Conservation (phyloP, 2,329 filamentous ascomycete genomes). For the Iodosphaeria phyllophila region DNA sequence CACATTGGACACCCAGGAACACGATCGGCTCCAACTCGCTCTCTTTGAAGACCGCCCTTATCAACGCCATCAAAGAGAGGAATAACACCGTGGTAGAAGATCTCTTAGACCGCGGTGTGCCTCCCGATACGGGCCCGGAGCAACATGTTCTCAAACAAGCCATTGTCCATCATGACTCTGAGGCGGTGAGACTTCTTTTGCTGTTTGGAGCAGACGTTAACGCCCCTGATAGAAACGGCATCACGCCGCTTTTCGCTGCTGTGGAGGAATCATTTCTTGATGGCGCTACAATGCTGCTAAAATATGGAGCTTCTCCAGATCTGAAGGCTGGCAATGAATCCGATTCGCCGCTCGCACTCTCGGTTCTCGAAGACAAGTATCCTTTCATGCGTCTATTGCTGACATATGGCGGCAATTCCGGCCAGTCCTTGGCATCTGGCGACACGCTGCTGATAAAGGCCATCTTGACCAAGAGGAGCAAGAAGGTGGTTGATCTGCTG, state of each 20-base stretch:
- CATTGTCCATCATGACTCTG: slow-evolving; percentile 27
- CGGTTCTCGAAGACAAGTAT: slow-evolving; percentile 30
- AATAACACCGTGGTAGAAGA: slow-evolving; percentile 38
- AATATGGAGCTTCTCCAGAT: slow-evolving; percentile 44
- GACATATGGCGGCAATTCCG: slow-evolving; percentile 39
- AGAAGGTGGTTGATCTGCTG: slow-evolving; percentile 35
- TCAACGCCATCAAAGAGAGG: slow-evolving; percentile 33
- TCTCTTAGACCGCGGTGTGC: slow-evolving; percentile 36
- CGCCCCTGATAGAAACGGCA: slow-evolving; percentile 23
- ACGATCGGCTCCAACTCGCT: slow-evolving; percentile 20
- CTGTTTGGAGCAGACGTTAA: slow-evolving; percentile 40
- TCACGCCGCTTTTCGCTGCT: slow-evolving; percentile 30
- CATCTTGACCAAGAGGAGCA: slow-evolving; percentile 38
- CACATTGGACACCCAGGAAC: slow-evolving; percentile 30
- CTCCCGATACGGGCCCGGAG: slow-evolving; percentile 26
- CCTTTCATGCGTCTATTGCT: slow-evolving; percentile 40
- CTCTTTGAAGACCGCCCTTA: slow-evolving; percentile 26
- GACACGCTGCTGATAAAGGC: slow-evolving; percentile 40
- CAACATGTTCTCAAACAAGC: slow-evolving; percentile 32
- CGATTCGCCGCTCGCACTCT: slow-evolving; percentile 34
- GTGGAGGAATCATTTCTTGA: slow-evolving; percentile 34
- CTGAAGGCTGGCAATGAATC: slow-evolving; percentile 26
- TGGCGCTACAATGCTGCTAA: slow-evolving; percentile 38
- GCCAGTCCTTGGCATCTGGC: slow-evolving; percentile 32
- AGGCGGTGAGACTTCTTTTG: slow-evolving; percentile 34